Evolutionary conservation across 768 basidiomycete genomes (phyloP), one percentile per base, ranked within the genome.

Genomic region (Royoungia palumana): DNA sequence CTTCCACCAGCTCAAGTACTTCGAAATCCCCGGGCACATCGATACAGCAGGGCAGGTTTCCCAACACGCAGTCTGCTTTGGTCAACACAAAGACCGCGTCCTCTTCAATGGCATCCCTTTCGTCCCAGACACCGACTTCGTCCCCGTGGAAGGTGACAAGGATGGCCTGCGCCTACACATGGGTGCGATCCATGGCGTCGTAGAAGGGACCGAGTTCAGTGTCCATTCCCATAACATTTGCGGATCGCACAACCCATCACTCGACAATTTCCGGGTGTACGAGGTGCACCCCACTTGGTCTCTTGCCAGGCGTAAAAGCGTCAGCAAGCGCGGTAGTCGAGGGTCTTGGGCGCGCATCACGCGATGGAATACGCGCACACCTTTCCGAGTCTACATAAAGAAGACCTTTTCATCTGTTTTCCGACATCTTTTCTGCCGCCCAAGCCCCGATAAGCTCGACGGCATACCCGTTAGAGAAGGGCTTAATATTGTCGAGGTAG

Each of bases 221-320:
- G 39, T 87, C 19, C 83, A 86, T 59, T 67, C 73, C 19, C 83
- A 86, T 62, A 85, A 86, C 61, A 72, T 72, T 51, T 68, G 68
- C n/a, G 77, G 76, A 19, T 83, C 83, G 7, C 65, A 70, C 41
- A 87, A 86, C 53, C 77, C 79, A 2, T 47, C 72, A 17, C 64
- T 83, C 12, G 79, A 77, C 21, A 72, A 59, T 30, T 74, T 77
- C n/a, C 67, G 75, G 27, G 81, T 78, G 27, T 69, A 70, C 27
- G 75, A 79, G 42, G 77, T 82, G 5, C 70, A 79, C 44, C 68
- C 82, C 4, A 82, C 83, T 2, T 83, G 78, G 78, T 83, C 75
- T 46, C 68, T 77, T 41, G 78, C 78, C 38, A 70, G 70, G 51
- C 59, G 72, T 35, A 76, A 72, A 55, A 65, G 72, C 40, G 19